Percentiles rank a stretch among this genome's conserved stretches.
These are phyloP conservation scores for Podila verticillata DNA, from an alignment of 192 early-diverging fungal species.

Conservation along the genomic window DNA sequence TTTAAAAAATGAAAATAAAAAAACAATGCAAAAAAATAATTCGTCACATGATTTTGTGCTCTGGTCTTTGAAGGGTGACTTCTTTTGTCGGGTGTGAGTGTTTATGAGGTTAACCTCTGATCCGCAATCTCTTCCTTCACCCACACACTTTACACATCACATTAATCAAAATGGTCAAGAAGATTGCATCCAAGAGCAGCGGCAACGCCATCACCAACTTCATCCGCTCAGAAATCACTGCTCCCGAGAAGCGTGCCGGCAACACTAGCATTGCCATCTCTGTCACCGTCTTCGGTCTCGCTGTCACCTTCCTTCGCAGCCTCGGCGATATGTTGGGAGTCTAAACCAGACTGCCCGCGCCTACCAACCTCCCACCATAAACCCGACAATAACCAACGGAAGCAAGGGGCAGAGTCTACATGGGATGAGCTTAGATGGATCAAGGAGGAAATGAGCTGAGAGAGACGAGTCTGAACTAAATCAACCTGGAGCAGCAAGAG, in stretches of 20 bases:
- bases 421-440: neutral
- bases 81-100: neutral
- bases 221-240: conserved; percentile 57
- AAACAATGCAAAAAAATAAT: neutral
- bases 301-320: conserved; percentile 65
- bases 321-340: conserved; percentile 65
- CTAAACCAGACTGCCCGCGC: conserved; percentile 15
- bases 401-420: neutral
- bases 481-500: too few relatives aligned
- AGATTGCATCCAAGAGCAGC: conserved; percentile 51
- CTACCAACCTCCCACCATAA: neutral
- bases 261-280: conserved; percentile 66
- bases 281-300: conserved; percentile 63
- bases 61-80: neutral
- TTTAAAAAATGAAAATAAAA: neutral
- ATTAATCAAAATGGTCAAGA: conserved; percentile 48
- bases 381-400: neutral
- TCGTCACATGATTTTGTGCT: neutral
- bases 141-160: conserved; percentile 1
- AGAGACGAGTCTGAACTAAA: too few relatives aligned
- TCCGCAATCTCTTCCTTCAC: neutral
- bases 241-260: conserved; percentile 63
- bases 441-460: neutral
- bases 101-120: too few relatives aligned
- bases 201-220: conserved; percentile 53